Conservation (phyloP, 768 basidiomycete species). For the Daedaleopsis nitida region DNA sequence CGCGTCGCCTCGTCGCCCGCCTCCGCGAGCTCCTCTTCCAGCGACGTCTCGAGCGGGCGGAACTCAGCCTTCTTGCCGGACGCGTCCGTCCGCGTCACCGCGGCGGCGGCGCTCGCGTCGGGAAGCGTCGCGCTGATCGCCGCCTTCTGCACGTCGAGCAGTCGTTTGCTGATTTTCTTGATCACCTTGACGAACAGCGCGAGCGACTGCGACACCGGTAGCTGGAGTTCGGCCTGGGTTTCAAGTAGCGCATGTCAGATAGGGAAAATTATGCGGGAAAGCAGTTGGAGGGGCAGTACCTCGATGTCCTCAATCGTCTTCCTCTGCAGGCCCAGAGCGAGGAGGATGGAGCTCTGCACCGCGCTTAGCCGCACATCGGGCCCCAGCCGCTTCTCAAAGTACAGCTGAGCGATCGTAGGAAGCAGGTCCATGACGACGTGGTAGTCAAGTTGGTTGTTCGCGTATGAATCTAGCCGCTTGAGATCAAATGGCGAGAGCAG, state of each 20-base stretch:
- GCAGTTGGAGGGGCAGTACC: constrained; percentile 41
- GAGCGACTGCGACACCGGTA: constrained; percentile 85
- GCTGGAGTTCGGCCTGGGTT: constrained; percentile 68
- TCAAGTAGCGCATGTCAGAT: background rate
- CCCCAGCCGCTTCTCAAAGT: constrained; percentile 76
- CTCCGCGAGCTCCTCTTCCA: constrained; percentile 43
- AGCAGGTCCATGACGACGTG: constrained; percentile 94
- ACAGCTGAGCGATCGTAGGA: constrained; percentile 77
- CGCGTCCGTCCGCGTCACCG: constrained; percentile 26
- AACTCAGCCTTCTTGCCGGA: constrained; percentile 20
- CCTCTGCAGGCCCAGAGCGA: constrained; percentile 87
- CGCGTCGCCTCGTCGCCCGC: constrained; percentile 71
- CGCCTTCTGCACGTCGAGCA: constrained; percentile 79
- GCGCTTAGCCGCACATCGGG: constrained; percentile 73
- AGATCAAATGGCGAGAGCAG: constrained; percentile 90
- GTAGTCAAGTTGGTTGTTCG: constrained; percentile 95
- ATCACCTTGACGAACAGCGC: constrained; percentile 92
- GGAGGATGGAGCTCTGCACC: constrained; percentile 88
- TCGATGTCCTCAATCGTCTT: constrained; percentile 91
- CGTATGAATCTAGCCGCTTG: constrained; percentile 93
- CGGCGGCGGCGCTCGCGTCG: constrained; percentile 31
- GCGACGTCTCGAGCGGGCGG: constrained; percentile 31
- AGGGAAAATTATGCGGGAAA: background rate
- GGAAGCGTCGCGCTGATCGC: constrained; percentile 70
- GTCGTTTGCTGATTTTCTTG: constrained; percentile 75